Conservation (phyloP, 495 filamentous ascomycete species). For the Xylaria nigripes region DNA sequence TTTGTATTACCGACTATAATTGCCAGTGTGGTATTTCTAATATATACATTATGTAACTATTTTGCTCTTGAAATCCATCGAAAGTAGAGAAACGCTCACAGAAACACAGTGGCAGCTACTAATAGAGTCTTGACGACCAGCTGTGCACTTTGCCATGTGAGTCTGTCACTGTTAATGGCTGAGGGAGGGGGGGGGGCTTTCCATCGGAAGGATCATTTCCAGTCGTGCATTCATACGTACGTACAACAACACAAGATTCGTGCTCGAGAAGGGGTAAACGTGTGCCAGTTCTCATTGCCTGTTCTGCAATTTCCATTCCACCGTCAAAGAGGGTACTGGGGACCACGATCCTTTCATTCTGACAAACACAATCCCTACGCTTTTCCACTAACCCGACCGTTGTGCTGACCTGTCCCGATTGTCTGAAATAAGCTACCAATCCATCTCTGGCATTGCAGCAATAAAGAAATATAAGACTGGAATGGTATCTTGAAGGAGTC, state of each 20-base stretch:
- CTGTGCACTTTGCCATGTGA: neutral
- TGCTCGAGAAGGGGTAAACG: neutral
- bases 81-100: neutral
- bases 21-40: neutral
- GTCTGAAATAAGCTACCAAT: neutral
- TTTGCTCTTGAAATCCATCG: neutral
- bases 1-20: neutral
- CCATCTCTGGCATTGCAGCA: neutral
- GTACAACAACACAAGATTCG: neutral
- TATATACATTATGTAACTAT: neutral
- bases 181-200: neutral
- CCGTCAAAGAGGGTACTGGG: neutral
- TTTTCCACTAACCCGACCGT: conserved; percentile 8
- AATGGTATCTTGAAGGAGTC: conserved; percentile 11
- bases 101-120: neutral
- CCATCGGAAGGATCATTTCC: conserved; percentile 1
- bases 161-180: neutral
- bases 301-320: neutral
- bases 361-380: conserved; percentile 1
- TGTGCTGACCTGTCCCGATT: conserved; percentile 4
- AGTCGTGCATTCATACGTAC: conserved; percentile 11
- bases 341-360: neutral
- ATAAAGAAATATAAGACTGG: neutral
- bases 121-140: neutral
- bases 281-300: conserved; percentile 1